A percentile compares a stretch with the other conserved stretches of the same genome.
Evolutionary conservation across 2,329 filamentous ascomycete species (phyloP).

Genomic region (Microascus cirrosus): DNA sequence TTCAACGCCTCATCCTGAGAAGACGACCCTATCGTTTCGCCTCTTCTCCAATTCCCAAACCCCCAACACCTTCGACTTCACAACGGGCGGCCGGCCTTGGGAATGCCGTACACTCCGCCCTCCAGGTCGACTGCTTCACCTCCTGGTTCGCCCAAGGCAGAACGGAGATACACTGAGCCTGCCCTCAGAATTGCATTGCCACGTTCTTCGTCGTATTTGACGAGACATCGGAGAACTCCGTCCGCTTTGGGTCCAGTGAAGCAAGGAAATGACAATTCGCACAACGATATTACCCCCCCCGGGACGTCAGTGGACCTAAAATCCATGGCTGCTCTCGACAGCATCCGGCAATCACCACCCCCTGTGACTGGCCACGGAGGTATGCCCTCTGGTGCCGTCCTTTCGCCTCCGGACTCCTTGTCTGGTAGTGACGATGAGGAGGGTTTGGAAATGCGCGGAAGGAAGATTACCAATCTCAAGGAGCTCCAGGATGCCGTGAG

Average conservation of each 20-base stretch:
- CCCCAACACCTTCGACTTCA: not conserved
- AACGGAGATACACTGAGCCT: constrained; percentile 41
- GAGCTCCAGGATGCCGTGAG: constrained; percentile 77
- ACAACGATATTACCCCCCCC: constrained; percentile 30
- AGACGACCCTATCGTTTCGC: not conserved
- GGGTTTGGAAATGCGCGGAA: constrained; percentile 35
- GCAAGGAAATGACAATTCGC: constrained; percentile 7
- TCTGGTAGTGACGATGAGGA: constrained; percentile 66
- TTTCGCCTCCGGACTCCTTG: constrained; percentile 78
- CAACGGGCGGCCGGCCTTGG: constrained; percentile 13
- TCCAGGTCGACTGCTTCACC: constrained; percentile 52
- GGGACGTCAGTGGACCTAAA: constrained; percentile 39
- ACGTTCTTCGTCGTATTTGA: constrained; percentile 55
- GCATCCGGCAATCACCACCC: constrained; percentile 74
- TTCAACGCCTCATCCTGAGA: not conserved
- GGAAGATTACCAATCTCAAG: constrained; percentile 39
- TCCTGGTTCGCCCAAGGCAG: constrained; percentile 42
- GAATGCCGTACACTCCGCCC: constrained; percentile 85
- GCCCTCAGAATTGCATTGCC: constrained; percentile 30
- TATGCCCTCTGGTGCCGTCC: constrained; percentile 75
- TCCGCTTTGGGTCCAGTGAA: constrained; percentile 21
- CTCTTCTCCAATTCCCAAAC: not conserved
- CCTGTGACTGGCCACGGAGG: constrained; percentile 59
- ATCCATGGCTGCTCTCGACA: constrained; percentile 38
- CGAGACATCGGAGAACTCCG: constrained; percentile 48